Evolutionary conservation across 2,329 filamentous ascomycete genomes (phyloP).

Genomic region (Cryphonectria naterciae): DNA sequence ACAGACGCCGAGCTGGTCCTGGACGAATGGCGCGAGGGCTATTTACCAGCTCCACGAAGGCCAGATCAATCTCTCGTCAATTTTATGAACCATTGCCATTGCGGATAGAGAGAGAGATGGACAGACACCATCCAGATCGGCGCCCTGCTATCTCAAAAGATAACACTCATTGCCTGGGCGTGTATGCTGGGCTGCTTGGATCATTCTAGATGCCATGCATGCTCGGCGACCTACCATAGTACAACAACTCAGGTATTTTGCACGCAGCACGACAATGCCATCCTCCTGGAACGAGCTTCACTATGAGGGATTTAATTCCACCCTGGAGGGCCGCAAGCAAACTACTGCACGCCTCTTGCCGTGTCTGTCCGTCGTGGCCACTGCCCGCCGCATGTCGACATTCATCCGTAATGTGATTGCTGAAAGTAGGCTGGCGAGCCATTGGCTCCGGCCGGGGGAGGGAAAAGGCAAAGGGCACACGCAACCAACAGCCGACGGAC

Average conservation of each 20-base stretch:
- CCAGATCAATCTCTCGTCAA: background rate
- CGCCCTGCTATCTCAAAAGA: background rate
- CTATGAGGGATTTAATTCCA: conserved; percentile 15
- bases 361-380: background rate
- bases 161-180: background rate
- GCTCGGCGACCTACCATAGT: background rate
- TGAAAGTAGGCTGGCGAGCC: background rate
- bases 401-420: background rate
- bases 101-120: background rate
- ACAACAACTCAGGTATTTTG: background rate
- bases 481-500: background rate
- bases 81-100: background rate
- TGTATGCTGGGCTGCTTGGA: background rate
- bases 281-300: conserved; percentile 6
- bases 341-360: conserved; percentile 15
- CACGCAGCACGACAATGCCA: background rate
- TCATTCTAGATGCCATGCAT: background rate
- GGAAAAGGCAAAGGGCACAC: background rate
- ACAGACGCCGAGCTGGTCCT: background rate
- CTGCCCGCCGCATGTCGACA: conserved; percentile 7
- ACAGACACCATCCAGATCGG: background rate
- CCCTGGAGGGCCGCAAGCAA: conserved; percentile 2
- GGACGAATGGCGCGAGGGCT: background rate
- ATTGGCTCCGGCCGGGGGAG: background rate
- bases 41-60: background rate